A percentile compares a stretch with the other conserved stretches of the same genome.
Conservation (phyloP, 2,329 filamentous ascomycete species). For the Botryotinia calthae region DNA sequence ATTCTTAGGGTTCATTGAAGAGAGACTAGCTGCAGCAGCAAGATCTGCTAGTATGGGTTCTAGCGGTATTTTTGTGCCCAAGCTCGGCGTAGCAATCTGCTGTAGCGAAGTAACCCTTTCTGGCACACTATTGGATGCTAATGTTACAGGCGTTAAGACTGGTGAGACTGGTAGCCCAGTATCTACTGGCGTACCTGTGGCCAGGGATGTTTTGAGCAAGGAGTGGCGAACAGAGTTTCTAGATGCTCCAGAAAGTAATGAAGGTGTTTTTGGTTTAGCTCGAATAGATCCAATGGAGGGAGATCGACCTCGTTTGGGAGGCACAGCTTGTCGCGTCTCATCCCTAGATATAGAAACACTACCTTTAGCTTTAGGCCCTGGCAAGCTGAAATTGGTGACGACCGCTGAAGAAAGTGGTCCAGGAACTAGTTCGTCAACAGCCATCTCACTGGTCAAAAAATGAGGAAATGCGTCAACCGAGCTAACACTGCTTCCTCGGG, state of each 20-base stretch:
- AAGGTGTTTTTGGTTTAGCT: conserved; percentile 27
- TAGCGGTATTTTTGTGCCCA: conserved; percentile 10
- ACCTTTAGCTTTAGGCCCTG: conserved; percentile 28
- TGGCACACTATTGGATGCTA: not conserved
- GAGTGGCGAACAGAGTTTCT: conserved; percentile 31
- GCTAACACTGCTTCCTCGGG: conserved; percentile 27
- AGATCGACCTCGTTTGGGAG: not conserved
- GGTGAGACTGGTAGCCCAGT: conserved; percentile 31
- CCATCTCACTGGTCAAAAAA: conserved; percentile 27
- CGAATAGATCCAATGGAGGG: conserved; percentile 13
- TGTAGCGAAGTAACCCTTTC: not conserved
- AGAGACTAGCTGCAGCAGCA: conserved; percentile 11
- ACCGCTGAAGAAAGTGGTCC: conserved; percentile 28
- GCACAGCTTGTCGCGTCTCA: not conserved
- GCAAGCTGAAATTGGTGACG: conserved; percentile 35
- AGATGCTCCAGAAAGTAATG: conserved; percentile 32
- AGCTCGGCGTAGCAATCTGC: conserved; percentile 3
- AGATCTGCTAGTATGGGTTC: conserved; percentile 14
- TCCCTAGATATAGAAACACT: not conserved
- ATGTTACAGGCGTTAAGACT: conserved; percentile 24
- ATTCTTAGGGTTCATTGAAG: not conserved
- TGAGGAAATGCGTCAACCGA: conserved; percentile 32
- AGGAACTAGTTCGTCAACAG: conserved; percentile 20
- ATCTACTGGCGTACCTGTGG: conserved; percentile 27
- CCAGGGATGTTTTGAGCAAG: conserved; percentile 32